Base-by-base conservation (phyloP, 257 asterid genomes). In the Leptodermis oblonga region DNA sequence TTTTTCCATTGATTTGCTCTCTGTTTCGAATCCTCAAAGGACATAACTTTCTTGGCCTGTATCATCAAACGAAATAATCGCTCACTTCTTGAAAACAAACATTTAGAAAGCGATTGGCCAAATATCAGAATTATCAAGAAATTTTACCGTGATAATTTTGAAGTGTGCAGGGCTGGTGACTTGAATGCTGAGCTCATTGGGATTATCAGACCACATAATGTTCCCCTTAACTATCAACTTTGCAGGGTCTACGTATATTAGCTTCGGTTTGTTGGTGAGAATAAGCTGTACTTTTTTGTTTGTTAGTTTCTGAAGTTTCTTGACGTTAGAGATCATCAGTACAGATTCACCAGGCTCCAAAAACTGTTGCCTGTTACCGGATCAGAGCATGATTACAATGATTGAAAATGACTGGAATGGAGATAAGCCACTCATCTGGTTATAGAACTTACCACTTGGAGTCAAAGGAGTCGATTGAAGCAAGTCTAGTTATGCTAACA, bases 321-420 rank as follows among this genome's bases (percentile, higher is more conserved):
- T 94, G 18, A 94, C 97, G 83, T 81, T 87, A 26, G 99, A 91
- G 82, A 94, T 94, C 99, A 94, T 94, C 14, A 94, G 89, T 56
- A 94, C 96, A 1, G 96, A 89, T 82, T 94, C 99, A 8, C 99
- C 98, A 0, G 96, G 93, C 84, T 94, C 99, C 87, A 94, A 79
- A 80, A 94, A 91, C 55, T 91, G 97, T 76, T 94, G 80, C 99
- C 99, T 94, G 88, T 67, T 72, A 62, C 74, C 23, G 36, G 49
- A 65, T 42, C 70, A 73, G 30, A 54, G 73, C 34, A 63, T 58
- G 52, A 66, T 34, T 1, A 42, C 2, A 59, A 62, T 49, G 63
- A 65, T 48, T n/a, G 43, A 10, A 42, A 36, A 62, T 31, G 60
- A 43, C 68, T 20, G 51, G 11, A 37, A n/a, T 17, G 20, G 15